Evolutionary conservation across 139 green algal species (phyloP), one percentile per base, ranked within the genome.

Genomic region (Ostreobium quekettii): DNA sequence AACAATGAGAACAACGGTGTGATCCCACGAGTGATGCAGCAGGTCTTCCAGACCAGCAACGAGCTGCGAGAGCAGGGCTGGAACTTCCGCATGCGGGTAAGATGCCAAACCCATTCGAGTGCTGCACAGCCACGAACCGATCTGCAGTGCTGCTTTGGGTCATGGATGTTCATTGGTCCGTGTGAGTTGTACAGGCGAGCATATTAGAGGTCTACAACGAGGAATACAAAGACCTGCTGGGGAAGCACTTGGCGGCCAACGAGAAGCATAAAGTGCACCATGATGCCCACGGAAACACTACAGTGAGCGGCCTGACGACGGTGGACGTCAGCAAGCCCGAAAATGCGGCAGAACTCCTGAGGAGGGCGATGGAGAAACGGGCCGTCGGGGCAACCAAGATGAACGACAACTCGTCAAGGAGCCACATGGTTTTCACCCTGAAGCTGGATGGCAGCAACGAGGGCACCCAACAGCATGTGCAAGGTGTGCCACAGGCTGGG

Each of bases 121-220:
- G 15, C 1, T 47, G 31, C 28, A 8, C 31, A 24, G 26, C 2
- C 58, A 19, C 15, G 2, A 35, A 3, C 48, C 31, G 29, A 29
- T 29, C 4, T 2, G 31, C 6, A 30, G 3, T 47, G 58, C 30
- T 2, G 4, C 1, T 39, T 66, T 2, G 33, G 15, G 11, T 32
- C 49, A n/a, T n/a, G n/a, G n/a, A n/a, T 53, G 42, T 53, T 53
- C 42, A 53, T 26, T 53, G 42, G 42, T 26, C 42, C 11, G 42
- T 5, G 22, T 67, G 22, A 0, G 2, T 37, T 26, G 19, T 37
- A n/a, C 75, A 82, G 67, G 85, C 83, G 4, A 89, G 74, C 76
- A 96, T 96, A 84, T 71, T 97, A 24, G 91, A 97, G 79, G 94
- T 96, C 70, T 95, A 97, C 86, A 97, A 97, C 76, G 91, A 97